These are phyloP conservation scores for Auriscalpium microsporum DNA, from an alignment of 768 basidiomycete species.

Conservation along the genomic window DNA sequence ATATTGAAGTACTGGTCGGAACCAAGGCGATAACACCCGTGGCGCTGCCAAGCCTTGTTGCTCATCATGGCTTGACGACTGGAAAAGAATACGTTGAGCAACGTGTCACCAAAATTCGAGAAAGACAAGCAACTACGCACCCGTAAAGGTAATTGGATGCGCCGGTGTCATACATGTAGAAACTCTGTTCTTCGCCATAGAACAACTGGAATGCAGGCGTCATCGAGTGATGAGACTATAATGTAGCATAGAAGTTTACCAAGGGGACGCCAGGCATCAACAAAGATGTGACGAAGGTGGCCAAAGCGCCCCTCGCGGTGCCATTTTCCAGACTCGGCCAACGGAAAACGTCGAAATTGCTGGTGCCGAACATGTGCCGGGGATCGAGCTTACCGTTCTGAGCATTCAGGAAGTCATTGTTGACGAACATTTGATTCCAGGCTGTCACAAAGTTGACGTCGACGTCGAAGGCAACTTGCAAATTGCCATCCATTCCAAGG, in stretches of 20 bases:
- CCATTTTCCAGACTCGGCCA: slow-evolving; percentile 89
- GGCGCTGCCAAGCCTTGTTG: slow-evolving; percentile 82
- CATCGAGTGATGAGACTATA: slow-evolving; percentile 3
- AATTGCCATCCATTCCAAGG: slow-evolving; percentile 93
- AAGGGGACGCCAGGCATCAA: slow-evolving; percentile 85
- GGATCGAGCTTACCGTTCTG: slow-evolving; percentile 63
- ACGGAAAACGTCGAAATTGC: slow-evolving; percentile 91
- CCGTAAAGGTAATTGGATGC: slow-evolving; percentile 89
- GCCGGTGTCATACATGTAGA: slow-evolving; percentile 83
- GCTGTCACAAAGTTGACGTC: slow-evolving; percentile 76
- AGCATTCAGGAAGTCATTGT: slow-evolving; percentile 80
- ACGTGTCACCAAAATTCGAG: neutral
- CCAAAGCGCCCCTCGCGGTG: slow-evolving; percentile 65
- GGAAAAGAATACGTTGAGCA: neutral
- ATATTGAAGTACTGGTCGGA: slow-evolving; percentile 93
- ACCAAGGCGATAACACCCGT: slow-evolving; percentile 87
- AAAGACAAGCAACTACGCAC: slow-evolving; percentile 29
- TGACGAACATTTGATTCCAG: slow-evolving; percentile 88
- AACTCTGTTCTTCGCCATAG: slow-evolving; percentile 90
- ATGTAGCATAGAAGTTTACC: slow-evolving; percentile 31
- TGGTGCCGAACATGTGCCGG: slow-evolving; percentile 83
- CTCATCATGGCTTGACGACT: slow-evolving; percentile 90
- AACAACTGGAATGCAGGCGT: slow-evolving; percentile 40
- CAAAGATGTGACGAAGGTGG: slow-evolving; percentile 67
- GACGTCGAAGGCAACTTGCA: slow-evolving; percentile 83